Conservation (phyloP, 768 basidiomycete species). For the Kwoniella sp. region DNA sequence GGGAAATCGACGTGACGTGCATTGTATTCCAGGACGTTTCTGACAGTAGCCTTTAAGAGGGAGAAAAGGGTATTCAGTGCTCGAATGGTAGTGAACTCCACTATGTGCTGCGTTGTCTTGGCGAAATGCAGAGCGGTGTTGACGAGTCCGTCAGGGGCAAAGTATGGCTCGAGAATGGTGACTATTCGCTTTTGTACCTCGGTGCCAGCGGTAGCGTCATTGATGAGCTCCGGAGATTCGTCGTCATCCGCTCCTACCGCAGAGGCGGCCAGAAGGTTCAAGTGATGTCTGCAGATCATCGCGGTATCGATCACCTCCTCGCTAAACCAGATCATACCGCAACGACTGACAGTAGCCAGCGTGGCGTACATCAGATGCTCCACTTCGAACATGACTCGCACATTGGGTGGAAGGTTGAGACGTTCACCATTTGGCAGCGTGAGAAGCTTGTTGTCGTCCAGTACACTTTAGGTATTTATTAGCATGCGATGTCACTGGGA, state of each 20-base stretch:
- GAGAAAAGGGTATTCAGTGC: conserved; percentile 96
- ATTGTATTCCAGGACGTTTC: conserved; percentile 92
- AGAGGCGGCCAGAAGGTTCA: conserved; percentile 66
- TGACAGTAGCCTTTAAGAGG: conserved; percentile 88
- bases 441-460: conserved; percentile 96
- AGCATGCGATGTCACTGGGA: background rate
- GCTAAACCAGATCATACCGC: conserved; percentile 99
- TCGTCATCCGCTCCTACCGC: conserved; percentile 89
- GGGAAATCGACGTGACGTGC: conserved; percentile 93
- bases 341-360: conserved; percentile 96
- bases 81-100: conserved; percentile 92
- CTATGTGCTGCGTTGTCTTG: conserved; percentile 87
- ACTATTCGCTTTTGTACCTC: conserved; percentile 53
- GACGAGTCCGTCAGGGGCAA: conserved; percentile 76
- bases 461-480: conserved; percentile 60
- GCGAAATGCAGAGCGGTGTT: conserved; percentile 72
- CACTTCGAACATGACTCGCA: conserved; percentile 99
- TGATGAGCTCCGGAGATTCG: conserved; percentile 54
- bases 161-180: conserved; percentile 71
- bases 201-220: conserved; percentile 54
- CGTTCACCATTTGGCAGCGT: conserved; percentile 98
- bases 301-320: conserved; percentile 85
- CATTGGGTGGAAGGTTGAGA: conserved; percentile 90
- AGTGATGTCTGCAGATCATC: conserved; percentile 89
- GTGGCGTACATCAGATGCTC: conserved; percentile 97